Evolutionary conservation across 73 alveolate genomes (phyloP).

Genomic region (Stentor roeselii): DNA sequence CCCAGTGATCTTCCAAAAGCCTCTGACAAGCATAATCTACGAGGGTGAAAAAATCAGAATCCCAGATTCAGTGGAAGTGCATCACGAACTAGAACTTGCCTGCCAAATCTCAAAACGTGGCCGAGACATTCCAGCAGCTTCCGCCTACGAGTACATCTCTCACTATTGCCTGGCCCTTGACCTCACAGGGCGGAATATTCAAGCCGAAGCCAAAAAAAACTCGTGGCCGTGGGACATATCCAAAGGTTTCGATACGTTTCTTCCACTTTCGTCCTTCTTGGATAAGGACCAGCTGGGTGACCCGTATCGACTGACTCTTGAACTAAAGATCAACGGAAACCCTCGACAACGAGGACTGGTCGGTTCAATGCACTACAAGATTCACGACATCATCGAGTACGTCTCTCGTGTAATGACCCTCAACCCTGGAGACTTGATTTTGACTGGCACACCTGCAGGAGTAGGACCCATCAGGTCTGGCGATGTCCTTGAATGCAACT

Average conservation of each 20-base stretch:
- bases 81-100: constrained; percentile 85
- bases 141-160: constrained; percentile 65
- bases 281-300: constrained; percentile 43
- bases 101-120: constrained; percentile 60
- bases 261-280: constrained; percentile 58
- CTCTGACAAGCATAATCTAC: constrained; percentile 36
- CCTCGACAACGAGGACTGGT: constrained; percentile 47
- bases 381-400: constrained; percentile 48
- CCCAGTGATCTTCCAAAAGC: constrained; percentile 66
- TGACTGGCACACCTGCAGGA: constrained; percentile 86
- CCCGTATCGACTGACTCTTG: constrained; percentile 59
- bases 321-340: constrained; percentile 44
- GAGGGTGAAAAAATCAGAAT: constrained; percentile 27
- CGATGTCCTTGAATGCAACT: constrained; percentile 33
- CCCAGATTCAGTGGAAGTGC: constrained; percentile 48
- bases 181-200: constrained; percentile 60
- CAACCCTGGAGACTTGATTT: constrained; percentile 73
- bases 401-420: constrained; percentile 56
- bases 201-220: constrained; percentile 52
- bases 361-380: constrained; percentile 59
- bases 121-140: constrained; percentile 39
- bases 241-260: constrained; percentile 71
- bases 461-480: constrained; percentile 72
- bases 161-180: constrained; percentile 75
- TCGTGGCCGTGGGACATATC: constrained; percentile 78